A percentile compares a stretch with the other conserved stretches of the same genome.
Evolutionary conservation across 192 early-diverging fungal species (phyloP).

Genomic region (Rhizoclosmatium globosum): DNA sequence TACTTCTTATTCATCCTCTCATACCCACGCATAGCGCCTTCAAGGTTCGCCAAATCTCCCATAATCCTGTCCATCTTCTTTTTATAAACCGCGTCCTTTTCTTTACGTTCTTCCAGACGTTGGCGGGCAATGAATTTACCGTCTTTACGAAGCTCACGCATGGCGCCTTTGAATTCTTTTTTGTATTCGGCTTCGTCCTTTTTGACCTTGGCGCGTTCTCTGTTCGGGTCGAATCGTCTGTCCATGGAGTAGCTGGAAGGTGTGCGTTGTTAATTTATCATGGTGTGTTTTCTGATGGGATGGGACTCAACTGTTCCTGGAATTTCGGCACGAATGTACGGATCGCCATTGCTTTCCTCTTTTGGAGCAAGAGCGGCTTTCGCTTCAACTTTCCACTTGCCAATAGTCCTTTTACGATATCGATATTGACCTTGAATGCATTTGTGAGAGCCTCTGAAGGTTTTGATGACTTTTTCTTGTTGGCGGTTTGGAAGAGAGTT

Average conservation of each 20-base stretch:
- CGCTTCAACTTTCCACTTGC: conserved; percentile 47
- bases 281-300: no score
- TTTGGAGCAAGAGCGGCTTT: conserved; percentile 82
- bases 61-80: conserved; percentile 92
- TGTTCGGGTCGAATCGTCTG: conserved; percentile 72
- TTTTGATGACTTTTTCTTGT: neutral
- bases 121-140: conserved; percentile 84
- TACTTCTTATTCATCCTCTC: conserved; percentile 54
- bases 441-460: neutral
- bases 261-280: no score
- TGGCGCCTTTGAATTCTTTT: conserved; percentile 93
- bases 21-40: conserved; percentile 65
- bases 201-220: conserved; percentile 72
- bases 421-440: conserved; percentile 14
- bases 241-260: conserved; percentile 81
- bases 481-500: neutral
- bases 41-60: conserved; percentile 84
- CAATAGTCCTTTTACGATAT: conserved; percentile 31
- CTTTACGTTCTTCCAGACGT: conserved; percentile 69
- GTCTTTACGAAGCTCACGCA: conserved; percentile 96
- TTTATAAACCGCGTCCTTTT: conserved; percentile 85
- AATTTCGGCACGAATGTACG: conserved; percentile 90
- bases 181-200: conserved; percentile 87
- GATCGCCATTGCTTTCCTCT: conserved; percentile 87
- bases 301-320: conserved; percentile 64